Base-by-base conservation (phyloP, 192 early-diverging fungal genomes). In the Haplosporangium gracile region DNA sequence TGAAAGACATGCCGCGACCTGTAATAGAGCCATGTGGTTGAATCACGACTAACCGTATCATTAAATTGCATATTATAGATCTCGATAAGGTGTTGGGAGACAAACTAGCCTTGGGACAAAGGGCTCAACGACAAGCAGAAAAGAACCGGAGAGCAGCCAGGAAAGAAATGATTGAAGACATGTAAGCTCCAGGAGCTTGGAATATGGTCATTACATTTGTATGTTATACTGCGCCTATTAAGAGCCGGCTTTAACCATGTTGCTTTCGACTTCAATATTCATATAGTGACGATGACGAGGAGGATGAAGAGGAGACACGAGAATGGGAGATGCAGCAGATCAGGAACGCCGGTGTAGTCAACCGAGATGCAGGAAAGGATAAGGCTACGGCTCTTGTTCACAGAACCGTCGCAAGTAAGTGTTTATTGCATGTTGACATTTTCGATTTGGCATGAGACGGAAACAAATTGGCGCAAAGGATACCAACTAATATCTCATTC, bases 261-360 rank as follows among this genome's bases (percentile, higher is more conserved):
- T 32, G 3, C 26, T 24, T 70, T 16, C 24, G 18, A 53, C 26
- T 40, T 42, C 15, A 75, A 42, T 38, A 32, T 29, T 55, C 15
- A 26, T 8, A 55, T 79, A 89, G 88, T 65, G 88, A 90, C 42
- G 88, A 80, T 49, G 85, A 91, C 43, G 92, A 87, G 20, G 88
- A 89, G 45, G 86, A 90, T 10, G 80, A 86, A 39, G 90, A 91
- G 32, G 90, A 93, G 60, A 75, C 92, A n/a, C 78, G 88, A 34
- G 88, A 91, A 47, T 92, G 92, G 91, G 91, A 93, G 68, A 82
- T 88, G 60, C 89, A 92, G 68, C 84, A 88, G 77, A 93, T 93
- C 26, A 90, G 91, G 65, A 87, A 89, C 69, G 92, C 91, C 18
- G 92, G 91, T 4, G 81, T 89, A 18, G 53, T 74, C 26, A 70